Conservation (phyloP, 2,329 filamentous ascomycete species). For the Rhexocercosporidium sp. region DNA sequence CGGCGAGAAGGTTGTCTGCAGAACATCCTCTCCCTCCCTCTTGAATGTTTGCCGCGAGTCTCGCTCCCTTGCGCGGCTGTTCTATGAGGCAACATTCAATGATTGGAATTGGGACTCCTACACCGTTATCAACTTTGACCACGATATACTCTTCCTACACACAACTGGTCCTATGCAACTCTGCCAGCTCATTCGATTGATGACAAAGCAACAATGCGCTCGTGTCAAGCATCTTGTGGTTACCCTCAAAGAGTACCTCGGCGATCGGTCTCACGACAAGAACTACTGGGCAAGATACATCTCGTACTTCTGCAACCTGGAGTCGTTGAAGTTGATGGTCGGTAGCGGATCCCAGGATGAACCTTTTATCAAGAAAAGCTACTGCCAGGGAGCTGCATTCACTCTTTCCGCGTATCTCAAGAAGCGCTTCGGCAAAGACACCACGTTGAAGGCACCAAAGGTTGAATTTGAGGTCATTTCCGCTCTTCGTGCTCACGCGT, state of each 20-base stretch:
- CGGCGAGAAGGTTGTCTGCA: not conserved
- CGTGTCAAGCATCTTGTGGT: conserved; percentile 17
- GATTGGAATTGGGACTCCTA: not conserved
- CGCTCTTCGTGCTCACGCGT: not conserved
- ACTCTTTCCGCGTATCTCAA: not conserved
- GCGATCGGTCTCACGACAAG: not conserved
- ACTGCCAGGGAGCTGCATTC: not conserved
- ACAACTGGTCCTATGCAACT: conserved; percentile 12
- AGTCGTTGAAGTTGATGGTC: conserved; percentile 5
- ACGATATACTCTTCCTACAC: conserved; percentile 26
- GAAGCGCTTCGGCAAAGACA: not conserved
- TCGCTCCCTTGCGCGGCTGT: not conserved
- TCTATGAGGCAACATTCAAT: conserved; percentile 1
- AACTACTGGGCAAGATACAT: not conserved
- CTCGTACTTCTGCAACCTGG: not conserved
- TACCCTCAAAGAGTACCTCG: conserved; percentile 15
- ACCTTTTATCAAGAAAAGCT: not conserved
- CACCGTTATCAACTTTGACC: conserved; percentile 22
- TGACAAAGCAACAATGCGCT: not conserved
- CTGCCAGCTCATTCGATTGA: not conserved
- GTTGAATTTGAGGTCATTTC: not conserved
- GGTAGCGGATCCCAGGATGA: not conserved
- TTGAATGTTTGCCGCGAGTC: conserved; percentile 10
- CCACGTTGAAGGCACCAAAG: not conserved
- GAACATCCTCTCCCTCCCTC: not conserved